Percentiles rank a stretch among this genome's conserved stretches.
These are phyloP conservation scores for Euphorbia schlechtendalii DNA, from an alignment of 441 rosid species.

Conservation along the genomic window DNA sequence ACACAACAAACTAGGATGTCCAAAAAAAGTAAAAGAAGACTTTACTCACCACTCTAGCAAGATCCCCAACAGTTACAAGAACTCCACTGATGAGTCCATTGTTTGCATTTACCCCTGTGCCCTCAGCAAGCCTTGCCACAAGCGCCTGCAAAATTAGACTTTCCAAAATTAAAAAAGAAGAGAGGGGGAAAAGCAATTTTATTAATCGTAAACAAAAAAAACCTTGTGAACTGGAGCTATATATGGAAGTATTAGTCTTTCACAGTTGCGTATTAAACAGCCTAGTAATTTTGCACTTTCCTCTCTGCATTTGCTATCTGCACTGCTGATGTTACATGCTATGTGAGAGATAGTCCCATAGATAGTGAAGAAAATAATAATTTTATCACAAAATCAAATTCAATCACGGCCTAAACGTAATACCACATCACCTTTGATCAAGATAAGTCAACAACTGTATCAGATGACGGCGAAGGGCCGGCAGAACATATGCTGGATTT, in stretches of 20 bases:
- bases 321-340: slow-evolving; percentile 70
- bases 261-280: slow-evolving; percentile 97
- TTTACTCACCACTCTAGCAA: slow-evolving; percentile 97
- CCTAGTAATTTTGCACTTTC: slow-evolving; percentile 99
- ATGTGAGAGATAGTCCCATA: slow-evolving; percentile 16
- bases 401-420: neutral
- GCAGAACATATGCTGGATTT: slow-evolving; percentile 99
- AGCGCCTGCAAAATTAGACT: slow-evolving; percentile 69
- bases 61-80: slow-evolving; percentile 99
- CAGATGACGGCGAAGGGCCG: slow-evolving; percentile 99
- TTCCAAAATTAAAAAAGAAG: neutral
- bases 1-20: slow-evolving; percentile 2
- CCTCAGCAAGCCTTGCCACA: slow-evolving; percentile 89
- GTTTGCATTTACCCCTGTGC: slow-evolving; percentile 86
- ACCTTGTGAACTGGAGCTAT: slow-evolving; percentile 99
- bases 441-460: slow-evolving; percentile 96
- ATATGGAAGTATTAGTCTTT: slow-evolving; percentile 87
- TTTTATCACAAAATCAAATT: slow-evolving; percentile 3
- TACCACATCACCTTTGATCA: slow-evolving; percentile 73
- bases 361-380: slow-evolving; percentile 7
- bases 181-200: neutral
- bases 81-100: slow-evolving; percentile 93
- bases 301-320: slow-evolving; percentile 98
- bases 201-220: slow-evolving; percentile 26
- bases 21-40: slow-evolving; percentile 7